These are phyloP conservation scores for Aspergillus leporis DNA, from an alignment of 495 filamentous ascomycete genomes.

Conservation along the genomic window DNA sequence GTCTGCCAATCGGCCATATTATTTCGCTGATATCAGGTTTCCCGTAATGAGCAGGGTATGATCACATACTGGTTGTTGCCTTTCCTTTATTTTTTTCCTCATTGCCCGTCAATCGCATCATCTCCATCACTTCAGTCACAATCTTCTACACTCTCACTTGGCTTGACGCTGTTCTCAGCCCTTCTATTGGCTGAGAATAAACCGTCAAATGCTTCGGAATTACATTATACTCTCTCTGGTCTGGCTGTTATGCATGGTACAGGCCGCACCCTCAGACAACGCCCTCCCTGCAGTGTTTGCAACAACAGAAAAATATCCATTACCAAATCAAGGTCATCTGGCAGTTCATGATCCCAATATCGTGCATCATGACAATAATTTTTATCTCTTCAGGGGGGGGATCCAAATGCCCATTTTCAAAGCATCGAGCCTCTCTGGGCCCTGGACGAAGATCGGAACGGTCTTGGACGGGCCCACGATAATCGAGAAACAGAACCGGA, in stretches of 20 bases:
- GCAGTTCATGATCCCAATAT: slow-evolving; percentile 44
- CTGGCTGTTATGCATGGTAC: slow-evolving; percentile 7
- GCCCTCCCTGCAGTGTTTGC: slow-evolving; percentile 25
- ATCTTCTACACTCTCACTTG: background rate
- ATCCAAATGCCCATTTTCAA: slow-evolving; percentile 33
- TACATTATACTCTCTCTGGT: slow-evolving; percentile 4
- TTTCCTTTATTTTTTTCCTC: too few species aligned
- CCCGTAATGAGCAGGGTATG: too few species aligned
- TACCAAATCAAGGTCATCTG: slow-evolving; percentile 39
- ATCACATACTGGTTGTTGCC: too few species aligned
- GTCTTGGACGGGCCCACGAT: slow-evolving; percentile 38
- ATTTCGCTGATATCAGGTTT: background rate
- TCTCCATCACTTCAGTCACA: background rate
- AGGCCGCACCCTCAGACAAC: background rate
- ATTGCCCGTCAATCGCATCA: background rate
- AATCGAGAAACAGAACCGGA: slow-evolving; percentile 37
- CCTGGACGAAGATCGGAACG: slow-evolving; percentile 42
- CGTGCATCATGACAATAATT: slow-evolving; percentile 29
- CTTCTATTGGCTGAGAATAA: background rate
- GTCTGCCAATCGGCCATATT: background rate
- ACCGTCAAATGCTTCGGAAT: background rate
- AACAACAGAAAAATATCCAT: slow-evolving; percentile 31
- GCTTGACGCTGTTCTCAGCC: background rate
- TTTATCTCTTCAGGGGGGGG: slow-evolving; percentile 44
- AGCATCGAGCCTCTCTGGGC: slow-evolving; percentile 37